Evolutionary conservation across 129 eudicot genomes (phyloP).

Genomic region (Centaurea solstitialis): DNA sequence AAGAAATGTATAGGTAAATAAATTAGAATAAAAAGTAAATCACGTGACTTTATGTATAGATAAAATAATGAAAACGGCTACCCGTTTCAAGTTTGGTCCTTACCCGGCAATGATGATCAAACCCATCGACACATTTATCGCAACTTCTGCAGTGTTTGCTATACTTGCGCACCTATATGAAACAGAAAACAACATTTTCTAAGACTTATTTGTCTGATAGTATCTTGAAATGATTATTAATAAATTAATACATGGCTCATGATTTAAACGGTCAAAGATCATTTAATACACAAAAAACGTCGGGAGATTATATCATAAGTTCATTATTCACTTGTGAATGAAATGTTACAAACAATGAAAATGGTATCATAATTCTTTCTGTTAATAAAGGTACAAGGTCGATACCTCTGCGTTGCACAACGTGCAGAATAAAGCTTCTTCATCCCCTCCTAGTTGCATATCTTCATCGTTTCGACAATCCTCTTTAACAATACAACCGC

Average conservation of each 20-base stretch:
- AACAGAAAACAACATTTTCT: conserved; percentile 1
- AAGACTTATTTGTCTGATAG: background rate
- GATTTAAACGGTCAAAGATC: background rate
- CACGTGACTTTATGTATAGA: background rate
- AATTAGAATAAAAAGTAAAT: background rate
- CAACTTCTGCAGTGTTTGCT: conserved; percentile 99
- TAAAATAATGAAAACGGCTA: background rate
- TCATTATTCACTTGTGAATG: background rate
- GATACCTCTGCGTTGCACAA: conserved; percentile 92
- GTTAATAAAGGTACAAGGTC: background rate
- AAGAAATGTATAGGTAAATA: background rate
- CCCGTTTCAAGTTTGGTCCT: background rate
- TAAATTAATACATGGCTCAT: background rate
- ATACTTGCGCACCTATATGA: conserved; percentile 83
- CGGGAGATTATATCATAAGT: background rate
- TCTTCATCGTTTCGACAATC: conserved; percentile 81
- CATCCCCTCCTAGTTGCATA: conserved; percentile 58
- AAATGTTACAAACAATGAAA: background rate
- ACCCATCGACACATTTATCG: conserved; percentile 98
- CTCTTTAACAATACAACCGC: conserved; percentile 76
- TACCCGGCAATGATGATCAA: conserved; percentile 99
- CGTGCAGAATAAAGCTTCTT: conserved; percentile 96
- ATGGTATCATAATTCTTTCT: background rate
- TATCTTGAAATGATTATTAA: background rate
- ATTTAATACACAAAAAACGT: background rate